A percentile compares a stretch with the other conserved stretches of the same genome.
phyloP scores from a whole-genome alignment of 225 moss, liverwort and hornwort species.

The Bryoerythrophyllum caledonicum region DNA sequence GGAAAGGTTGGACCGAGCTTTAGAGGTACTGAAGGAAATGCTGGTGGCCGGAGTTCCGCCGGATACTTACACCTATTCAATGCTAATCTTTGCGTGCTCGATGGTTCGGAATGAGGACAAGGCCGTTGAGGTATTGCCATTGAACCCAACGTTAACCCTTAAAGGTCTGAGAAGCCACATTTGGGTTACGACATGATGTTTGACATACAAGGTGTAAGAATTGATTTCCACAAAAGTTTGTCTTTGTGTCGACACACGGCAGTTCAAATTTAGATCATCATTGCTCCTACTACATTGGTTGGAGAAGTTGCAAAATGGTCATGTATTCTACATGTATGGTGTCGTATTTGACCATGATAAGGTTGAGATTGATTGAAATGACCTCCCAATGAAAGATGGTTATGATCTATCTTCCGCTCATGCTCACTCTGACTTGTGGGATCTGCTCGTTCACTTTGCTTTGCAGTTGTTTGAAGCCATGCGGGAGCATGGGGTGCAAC shows the following conservation, averaged over 20 bases:
- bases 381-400: not conserved
- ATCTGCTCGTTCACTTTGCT: not conserved
- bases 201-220: too few species aligned
- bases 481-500: constrained; percentile 43
- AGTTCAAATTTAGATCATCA: too few species aligned
- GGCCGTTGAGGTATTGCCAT: constrained; percentile 46
- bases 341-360: too few species aligned
- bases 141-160: not conserved
- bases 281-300: too few species aligned
- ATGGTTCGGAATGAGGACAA: constrained; percentile 50
- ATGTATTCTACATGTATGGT: too few species aligned
- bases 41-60: constrained; percentile 56
- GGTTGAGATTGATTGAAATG: too few species aligned
- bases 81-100: constrained; percentile 74
- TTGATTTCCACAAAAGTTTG: too few species aligned
- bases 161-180: not conserved
- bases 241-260: too few species aligned
- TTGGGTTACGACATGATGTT: too few species aligned
- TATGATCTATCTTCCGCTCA: not conserved
- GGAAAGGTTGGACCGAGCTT: constrained; percentile 65
- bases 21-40: constrained; percentile 60
- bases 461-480: constrained; percentile 53
- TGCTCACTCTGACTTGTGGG: not conserved
- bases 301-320: too few species aligned
- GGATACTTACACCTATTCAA: constrained; percentile 57